Conservation (phyloP, 225 moss, liverwort and hornwort genomes). For the Bryum argenteum region DNA sequence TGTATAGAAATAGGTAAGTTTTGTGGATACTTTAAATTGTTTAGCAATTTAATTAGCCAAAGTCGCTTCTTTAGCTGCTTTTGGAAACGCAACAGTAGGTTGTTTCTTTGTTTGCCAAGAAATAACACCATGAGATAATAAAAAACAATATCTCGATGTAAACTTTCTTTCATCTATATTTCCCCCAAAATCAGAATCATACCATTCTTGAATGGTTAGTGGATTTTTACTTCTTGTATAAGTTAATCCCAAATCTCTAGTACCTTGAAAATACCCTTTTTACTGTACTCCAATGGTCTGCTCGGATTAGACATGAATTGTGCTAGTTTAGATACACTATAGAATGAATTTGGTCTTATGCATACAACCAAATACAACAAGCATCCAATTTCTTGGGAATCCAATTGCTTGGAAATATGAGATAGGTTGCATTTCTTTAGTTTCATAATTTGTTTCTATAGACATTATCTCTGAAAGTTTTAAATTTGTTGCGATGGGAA, state of each 20-base stretch:
- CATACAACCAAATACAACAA: not conserved
- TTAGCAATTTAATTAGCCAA: not conserved
- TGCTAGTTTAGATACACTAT: not conserved
- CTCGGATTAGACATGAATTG: conserved; percentile 6
- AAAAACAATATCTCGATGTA: not conserved
- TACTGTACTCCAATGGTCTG: not conserved
- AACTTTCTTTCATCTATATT: conserved; percentile 2
- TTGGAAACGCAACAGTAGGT: not conserved
- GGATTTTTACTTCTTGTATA: not conserved
- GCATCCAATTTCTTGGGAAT: too few species aligned
- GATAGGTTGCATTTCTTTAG: conserved; percentile 7
- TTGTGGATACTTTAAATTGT: not conserved
- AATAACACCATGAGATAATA: not conserved
- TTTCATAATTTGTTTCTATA: too few species aligned
- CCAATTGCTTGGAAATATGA: not conserved
- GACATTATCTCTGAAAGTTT: not conserved
- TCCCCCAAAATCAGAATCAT: conserved; percentile 3
- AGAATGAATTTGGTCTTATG: not conserved
- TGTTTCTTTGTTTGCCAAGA: conserved; percentile 7
- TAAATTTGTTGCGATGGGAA: not conserved
- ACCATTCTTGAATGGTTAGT: not conserved
- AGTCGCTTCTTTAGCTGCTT: not conserved
- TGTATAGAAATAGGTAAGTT: not conserved
- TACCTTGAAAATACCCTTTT: not conserved
- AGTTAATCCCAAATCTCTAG: not conserved